Conservation (phyloP, 2,329 filamentous ascomycete genomes). For the Colletotrichum tropicicola region DNA sequence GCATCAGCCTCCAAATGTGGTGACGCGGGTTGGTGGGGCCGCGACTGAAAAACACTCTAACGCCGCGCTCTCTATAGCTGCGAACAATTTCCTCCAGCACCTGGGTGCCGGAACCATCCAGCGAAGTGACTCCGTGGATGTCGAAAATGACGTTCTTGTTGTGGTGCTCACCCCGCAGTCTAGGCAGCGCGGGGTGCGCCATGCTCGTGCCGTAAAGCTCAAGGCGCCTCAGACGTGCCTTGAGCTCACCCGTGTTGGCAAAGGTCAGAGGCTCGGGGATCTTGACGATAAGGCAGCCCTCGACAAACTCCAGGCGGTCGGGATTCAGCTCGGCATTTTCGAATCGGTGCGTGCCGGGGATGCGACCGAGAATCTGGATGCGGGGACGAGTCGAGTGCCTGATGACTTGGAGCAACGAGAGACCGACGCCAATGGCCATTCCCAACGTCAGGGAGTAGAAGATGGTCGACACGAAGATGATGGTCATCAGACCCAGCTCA, state of each 20-base stretch:
- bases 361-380: slow-evolving; percentile 93
- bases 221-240: slow-evolving; percentile 81
- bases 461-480: slow-evolving; percentile 91
- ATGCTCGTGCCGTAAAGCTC: slow-evolving; percentile 89
- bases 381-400: slow-evolving; percentile 90
- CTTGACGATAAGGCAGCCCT: slow-evolving; percentile 94
- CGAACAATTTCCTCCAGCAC: slow-evolving; percentile 90
- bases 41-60: slow-evolving; percentile 78
- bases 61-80: slow-evolving; percentile 79
- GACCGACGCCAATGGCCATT: slow-evolving; percentile 91
- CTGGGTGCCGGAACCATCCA: slow-evolving; percentile 93
- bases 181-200: slow-evolving; percentile 88
- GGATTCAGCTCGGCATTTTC: slow-evolving; percentile 83
- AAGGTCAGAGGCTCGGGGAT: slow-evolving; percentile 97
- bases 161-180: slow-evolving; percentile 78
- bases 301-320: slow-evolving; percentile 83
- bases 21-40: slow-evolving; percentile 56
- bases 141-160: slow-evolving; percentile 97
- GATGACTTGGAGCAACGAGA: slow-evolving; percentile 90
- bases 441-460: slow-evolving; percentile 95
- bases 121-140: slow-evolving; percentile 93
- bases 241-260: slow-evolving; percentile 93
- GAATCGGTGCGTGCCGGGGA: slow-evolving; percentile 84
- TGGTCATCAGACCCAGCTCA: slow-evolving; percentile 85
- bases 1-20: slow-evolving; percentile 77